phyloP scores from a whole-genome alignment of 148 eudicot species.

The Vaccinium macrocarpon region DNA sequence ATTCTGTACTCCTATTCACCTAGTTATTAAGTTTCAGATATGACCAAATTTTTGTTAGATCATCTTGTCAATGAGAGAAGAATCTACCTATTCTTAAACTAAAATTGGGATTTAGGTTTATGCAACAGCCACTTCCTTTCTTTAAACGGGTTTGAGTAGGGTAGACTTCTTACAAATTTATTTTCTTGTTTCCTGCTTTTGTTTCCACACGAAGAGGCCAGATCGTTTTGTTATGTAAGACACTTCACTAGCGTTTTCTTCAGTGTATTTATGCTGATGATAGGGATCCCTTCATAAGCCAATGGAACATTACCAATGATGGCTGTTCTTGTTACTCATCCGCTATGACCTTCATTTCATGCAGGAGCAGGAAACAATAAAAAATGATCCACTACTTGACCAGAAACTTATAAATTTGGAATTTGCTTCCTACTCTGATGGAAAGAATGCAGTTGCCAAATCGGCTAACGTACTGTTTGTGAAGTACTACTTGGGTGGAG shows the following conservation, averaged over 20 bases:
- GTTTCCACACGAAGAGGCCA: background rate
- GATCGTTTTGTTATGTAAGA: background rate
- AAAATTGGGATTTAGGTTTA: background rate
- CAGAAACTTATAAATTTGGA: background rate
- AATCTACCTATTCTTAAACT: background rate
- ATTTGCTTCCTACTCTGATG: conserved; percentile 12
- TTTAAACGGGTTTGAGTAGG: background rate
- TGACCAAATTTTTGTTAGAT: conserved; percentile 1
- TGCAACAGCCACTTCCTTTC: background rate
- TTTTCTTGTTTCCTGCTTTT: conserved; percentile 7
- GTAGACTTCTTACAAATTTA: background rate
- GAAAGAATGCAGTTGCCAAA: conserved; percentile 68
- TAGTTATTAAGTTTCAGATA: background rate
- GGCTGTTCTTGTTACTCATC: background rate
- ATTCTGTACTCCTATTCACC: background rate
- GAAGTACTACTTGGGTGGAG: conserved; percentile 38
- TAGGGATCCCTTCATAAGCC: background rate
- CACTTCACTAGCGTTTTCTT: background rate
- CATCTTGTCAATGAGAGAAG: background rate
- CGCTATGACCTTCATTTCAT: background rate
- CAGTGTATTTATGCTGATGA: background rate
- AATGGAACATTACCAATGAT: background rate
- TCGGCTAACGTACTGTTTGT: conserved; percentile 69
- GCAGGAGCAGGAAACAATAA: background rate
- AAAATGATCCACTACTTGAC: background rate